Evolutionary conservation across 179 eudicot genomes (phyloP).

Genomic region (Patellifolia procumbens): DNA sequence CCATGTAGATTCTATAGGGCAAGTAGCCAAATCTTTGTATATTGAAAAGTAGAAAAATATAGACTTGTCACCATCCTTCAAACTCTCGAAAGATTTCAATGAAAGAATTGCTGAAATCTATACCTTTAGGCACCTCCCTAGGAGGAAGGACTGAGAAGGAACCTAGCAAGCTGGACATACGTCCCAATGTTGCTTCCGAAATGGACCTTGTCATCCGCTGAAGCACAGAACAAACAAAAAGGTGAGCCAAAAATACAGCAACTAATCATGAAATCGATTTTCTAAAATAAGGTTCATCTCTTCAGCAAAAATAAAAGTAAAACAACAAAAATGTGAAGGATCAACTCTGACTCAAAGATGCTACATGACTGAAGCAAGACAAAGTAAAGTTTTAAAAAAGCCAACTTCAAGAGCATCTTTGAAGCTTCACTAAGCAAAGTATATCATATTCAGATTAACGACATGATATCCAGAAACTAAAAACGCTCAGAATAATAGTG

Average conservation of each 20-base stretch:
- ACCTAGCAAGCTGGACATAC: conserved; percentile 70
- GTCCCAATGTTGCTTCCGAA: conserved; percentile 74
- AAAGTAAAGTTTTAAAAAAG: neutral
- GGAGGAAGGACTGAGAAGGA: conserved; percentile 63
- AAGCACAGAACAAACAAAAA: conserved; percentile 24
- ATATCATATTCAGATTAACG: neutral
- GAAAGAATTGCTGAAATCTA: conserved; percentile 4
- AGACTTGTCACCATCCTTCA: neutral
- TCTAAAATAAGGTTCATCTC: neutral
- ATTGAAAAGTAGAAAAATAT: neutral
- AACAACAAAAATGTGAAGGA: neutral
- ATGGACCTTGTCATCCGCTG: conserved; percentile 52
- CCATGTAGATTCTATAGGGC: neutral
- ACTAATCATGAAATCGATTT: conserved; percentile 3
- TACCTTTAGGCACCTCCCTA: conserved; percentile 61
- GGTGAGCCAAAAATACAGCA: neutral
- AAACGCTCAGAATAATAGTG: neutral
- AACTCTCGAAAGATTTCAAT: neutral
- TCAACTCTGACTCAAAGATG: neutral
- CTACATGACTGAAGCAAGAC: neutral
- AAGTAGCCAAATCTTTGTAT: neutral
- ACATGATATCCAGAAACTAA: neutral
- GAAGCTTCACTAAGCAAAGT: neutral
- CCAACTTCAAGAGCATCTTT: neutral
- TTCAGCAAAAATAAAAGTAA: neutral